These are phyloP conservation scores for Cornus suecica DNA, from an alignment of 148 eudicot genomes.

Conservation along the genomic window DNA sequence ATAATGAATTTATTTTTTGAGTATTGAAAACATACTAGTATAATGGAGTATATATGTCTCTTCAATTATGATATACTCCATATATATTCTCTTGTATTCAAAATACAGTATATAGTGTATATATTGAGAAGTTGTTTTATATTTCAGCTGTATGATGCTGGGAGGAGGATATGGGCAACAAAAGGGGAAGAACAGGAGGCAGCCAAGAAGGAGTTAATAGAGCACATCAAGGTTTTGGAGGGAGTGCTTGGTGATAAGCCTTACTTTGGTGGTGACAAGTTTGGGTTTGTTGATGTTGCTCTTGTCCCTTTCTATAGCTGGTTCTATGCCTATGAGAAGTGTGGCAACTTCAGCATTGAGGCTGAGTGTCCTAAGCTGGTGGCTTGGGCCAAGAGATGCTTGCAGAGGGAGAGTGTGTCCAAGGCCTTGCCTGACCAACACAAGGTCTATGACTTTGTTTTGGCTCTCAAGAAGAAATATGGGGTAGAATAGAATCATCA, in stretches of 20 bases:
- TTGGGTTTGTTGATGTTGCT: conserved; percentile 44
- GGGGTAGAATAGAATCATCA: not conserved
- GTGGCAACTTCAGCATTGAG: conserved; percentile 29
- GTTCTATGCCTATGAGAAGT: conserved; percentile 40
- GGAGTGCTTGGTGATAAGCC: conserved; percentile 40
- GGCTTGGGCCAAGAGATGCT: conserved; percentile 53
- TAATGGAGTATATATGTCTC: too few species aligned
- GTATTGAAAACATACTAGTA: too few species aligned
- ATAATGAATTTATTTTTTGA: too few species aligned
- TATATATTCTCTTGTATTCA: too few species aligned
- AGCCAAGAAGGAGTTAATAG: conserved; percentile 39
- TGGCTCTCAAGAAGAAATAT: not conserved
- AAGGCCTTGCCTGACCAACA: conserved; percentile 15
- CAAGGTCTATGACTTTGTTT: conserved; percentile 14
- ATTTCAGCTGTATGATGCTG: conserved; percentile 12
- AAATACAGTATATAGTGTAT: too few species aligned
- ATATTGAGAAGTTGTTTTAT: too few species aligned
- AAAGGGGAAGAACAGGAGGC: conserved; percentile 31
- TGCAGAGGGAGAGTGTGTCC: conserved; percentile 38
- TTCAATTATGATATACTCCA: too few species aligned
- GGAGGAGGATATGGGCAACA: conserved; percentile 25
- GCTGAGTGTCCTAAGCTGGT: conserved; percentile 42
- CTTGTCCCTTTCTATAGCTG: conserved; percentile 39
- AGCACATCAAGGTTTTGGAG: conserved; percentile 33
- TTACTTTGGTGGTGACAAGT: conserved; percentile 46